These are phyloP conservation scores for Azolla pinnata DNA, from an alignment of 75 land plant species.

Conservation along the genomic window DNA sequence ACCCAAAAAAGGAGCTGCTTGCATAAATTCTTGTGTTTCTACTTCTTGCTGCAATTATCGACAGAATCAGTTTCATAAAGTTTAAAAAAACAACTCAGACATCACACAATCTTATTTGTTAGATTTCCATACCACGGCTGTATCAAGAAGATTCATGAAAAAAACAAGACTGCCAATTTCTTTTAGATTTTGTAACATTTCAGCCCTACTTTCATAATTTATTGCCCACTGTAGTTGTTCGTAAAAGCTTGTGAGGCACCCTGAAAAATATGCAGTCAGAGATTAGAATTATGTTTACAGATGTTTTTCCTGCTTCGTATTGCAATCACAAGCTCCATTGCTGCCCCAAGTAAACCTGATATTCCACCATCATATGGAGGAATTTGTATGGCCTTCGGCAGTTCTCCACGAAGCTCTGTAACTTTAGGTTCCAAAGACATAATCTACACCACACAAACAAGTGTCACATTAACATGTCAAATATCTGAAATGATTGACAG, in stretches of 20 bases:
- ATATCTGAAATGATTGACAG: slow-evolving; percentile 1
- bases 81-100: background rate
- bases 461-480: too few species aligned
- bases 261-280: slow-evolving; percentile 20
- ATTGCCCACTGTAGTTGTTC: slow-evolving; percentile 78
- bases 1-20: slow-evolving; percentile 92
- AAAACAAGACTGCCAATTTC: slow-evolving; percentile 78
- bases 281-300: too few species aligned
- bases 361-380: slow-evolving; percentile 84
- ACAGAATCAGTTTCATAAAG: background rate
- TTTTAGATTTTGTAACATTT: slow-evolving; percentile 67
- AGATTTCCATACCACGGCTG: slow-evolving; percentile 51
- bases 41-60: slow-evolving; percentile 54
- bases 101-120: background rate
- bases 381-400: slow-evolving; percentile 80
- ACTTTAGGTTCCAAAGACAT: slow-evolving; percentile 59
- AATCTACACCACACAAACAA: too few species aligned
- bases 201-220: slow-evolving; percentile 51
- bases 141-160: slow-evolving; percentile 79
- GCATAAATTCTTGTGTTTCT: slow-evolving; percentile 77
- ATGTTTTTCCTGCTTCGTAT: too few species aligned
- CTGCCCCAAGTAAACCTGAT: slow-evolving; percentile 40
- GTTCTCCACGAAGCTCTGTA: slow-evolving; percentile 65
- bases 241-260: slow-evolving; percentile 50
- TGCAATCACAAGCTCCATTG: too few species aligned